These are phyloP conservation scores for Nakazawaea populi DNA, from an alignment of 805 yeast genomes.

Conservation along the genomic window DNA sequence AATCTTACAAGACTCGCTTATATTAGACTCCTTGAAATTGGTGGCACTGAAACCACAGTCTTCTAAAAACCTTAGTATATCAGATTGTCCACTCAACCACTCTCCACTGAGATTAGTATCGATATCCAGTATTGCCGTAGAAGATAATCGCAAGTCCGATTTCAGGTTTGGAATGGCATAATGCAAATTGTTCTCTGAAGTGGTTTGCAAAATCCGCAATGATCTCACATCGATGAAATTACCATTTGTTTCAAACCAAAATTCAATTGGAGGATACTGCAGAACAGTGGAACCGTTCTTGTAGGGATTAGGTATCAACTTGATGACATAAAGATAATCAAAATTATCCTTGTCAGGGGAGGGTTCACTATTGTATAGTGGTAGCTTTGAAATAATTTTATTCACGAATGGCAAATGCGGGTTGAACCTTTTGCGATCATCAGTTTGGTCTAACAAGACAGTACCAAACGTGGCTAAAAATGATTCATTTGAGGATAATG, in stretches of 20 bases:
- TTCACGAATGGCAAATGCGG: slow-evolving; percentile 8
- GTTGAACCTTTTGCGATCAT: slow-evolving; percentile 1
- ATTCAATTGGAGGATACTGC: slow-evolving; percentile 23
- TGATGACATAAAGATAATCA: slow-evolving; percentile 21
- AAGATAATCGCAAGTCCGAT: slow-evolving; percentile 7
- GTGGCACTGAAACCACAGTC: slow-evolving; percentile 1
- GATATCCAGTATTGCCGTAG: background rate
- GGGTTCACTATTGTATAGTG: slow-evolving; percentile 10
- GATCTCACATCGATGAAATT: slow-evolving; percentile 4
- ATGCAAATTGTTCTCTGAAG: background rate
- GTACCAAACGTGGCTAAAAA: slow-evolving; percentile 7
- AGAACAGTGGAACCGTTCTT: slow-evolving; percentile 16
- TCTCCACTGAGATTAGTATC: slow-evolving; percentile 13
- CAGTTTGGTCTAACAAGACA: background rate
- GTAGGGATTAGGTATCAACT: slow-evolving; percentile 26
- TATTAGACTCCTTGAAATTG: slow-evolving; percentile 5
- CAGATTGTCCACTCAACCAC: slow-evolving; percentile 36
- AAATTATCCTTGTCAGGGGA: slow-evolving; percentile 14
- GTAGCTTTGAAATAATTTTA: slow-evolving; percentile 1
- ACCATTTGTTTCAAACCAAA: slow-evolving; percentile 22
- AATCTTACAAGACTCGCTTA: slow-evolving; percentile 1
- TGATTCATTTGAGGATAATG: background rate
- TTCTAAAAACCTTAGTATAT: slow-evolving; percentile 31
- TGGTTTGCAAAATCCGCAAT: background rate
- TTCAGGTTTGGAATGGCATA: slow-evolving; percentile 5